phyloP scores from a whole-genome alignment of 768 basidiomycete species.

The Kwoniella dendrophila region DNA sequence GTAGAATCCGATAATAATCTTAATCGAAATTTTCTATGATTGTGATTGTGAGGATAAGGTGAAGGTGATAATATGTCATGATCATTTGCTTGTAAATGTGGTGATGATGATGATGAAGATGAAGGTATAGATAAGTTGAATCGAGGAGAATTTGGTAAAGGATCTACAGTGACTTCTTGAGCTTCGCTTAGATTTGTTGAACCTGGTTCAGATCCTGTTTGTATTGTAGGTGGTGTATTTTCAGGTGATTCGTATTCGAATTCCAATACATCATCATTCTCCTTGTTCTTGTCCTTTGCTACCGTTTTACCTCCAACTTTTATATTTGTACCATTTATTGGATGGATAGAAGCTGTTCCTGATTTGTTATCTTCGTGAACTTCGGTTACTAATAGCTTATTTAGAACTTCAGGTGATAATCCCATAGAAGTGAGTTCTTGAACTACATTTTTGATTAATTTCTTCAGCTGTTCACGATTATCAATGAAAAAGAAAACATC shows the following conservation, averaged over 20 bases:
- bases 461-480: conserved; percentile 77
- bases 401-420: conserved; percentile 59
- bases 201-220: neutral
- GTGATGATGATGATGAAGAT: neutral
- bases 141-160: conserved; percentile 10
- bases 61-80: neutral
- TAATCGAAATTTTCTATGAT: conserved; percentile 41
- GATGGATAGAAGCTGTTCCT: neutral
- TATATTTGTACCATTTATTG: neutral
- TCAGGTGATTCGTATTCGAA: conserved; percentile 50
- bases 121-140: conserved; percentile 5
- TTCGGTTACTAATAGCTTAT: conserved; percentile 57
- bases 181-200: neutral
- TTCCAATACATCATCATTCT: conserved; percentile 44
- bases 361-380: conserved; percentile 12
- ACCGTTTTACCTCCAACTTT: neutral
- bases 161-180: conserved; percentile 34
- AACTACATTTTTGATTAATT: conserved; percentile 80
- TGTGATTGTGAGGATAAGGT: conserved; percentile 1
- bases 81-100: too few relatives aligned
- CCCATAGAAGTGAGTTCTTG: conserved; percentile 75
- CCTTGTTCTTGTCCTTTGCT: neutral
- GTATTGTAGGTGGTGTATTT: conserved; percentile 23
- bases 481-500: neutral
- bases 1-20: conserved; percentile 33